Percentiles rank a stretch among this genome's conserved stretches.
phyloP scores from a whole-genome alignment of 176 grass and related monocot species.

The Canna indica region DNA sequence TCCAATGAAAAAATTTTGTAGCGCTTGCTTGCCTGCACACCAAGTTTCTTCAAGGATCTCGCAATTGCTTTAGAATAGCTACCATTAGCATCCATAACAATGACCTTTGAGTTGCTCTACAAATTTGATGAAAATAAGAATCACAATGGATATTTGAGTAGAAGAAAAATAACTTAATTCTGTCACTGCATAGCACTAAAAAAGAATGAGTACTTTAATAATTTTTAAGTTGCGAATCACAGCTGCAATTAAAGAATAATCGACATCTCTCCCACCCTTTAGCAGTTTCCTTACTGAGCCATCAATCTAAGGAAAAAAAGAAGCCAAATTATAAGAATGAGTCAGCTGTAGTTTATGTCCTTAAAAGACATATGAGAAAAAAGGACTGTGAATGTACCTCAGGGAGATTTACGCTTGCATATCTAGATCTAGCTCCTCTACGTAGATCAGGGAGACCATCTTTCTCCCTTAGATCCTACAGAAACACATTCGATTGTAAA shows the following conservation, averaged over 20 bases:
- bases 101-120: conserved; percentile 69
- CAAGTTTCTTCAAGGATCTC: conserved; percentile 81
- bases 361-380: neutral
- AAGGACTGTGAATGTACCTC: conserved; percentile 37
- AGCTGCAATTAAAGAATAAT: conserved; percentile 69
- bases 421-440: conserved; percentile 76
- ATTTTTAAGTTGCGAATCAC: conserved; percentile 92
- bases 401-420: conserved; percentile 58
- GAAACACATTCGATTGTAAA: conserved; percentile 25
- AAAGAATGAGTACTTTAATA: conserved; percentile 40
- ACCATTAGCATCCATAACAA: conserved; percentile 90
- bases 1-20: neutral
- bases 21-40: conserved; percentile 60
- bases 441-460: conserved; percentile 92
- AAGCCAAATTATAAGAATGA: conserved; percentile 17
- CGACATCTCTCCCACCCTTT: conserved; percentile 57
- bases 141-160: conserved; percentile 4
- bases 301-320: conserved; percentile 42
- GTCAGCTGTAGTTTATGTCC: neutral
- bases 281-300: conserved; percentile 63
- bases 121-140: conserved; percentile 20
- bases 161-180: neutral
- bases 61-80: conserved; percentile 70
- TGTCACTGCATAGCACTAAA: neutral
- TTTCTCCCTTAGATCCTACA: conserved; percentile 72